Conservation (phyloP, 257 asterid species). For the Fraxinus excelsior region DNA sequence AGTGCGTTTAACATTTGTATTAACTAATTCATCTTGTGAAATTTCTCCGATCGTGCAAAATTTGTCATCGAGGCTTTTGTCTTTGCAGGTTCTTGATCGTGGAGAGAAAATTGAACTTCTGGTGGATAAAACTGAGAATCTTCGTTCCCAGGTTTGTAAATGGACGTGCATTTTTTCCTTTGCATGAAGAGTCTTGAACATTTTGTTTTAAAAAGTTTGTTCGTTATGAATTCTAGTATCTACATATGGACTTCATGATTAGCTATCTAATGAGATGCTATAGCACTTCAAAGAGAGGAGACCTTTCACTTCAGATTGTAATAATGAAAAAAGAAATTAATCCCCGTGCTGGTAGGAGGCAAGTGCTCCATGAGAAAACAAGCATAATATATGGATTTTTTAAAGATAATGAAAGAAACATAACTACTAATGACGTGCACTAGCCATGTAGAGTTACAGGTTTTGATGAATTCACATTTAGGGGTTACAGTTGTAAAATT, state of each 20-base stretch:
- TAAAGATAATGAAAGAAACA: slow-evolving; percentile 7
- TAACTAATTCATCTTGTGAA: not conserved
- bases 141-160: slow-evolving; percentile 74
- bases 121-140: slow-evolving; percentile 91
- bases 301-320: slow-evolving; percentile 4
- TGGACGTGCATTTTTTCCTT: not conserved
- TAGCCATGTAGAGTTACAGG: not conserved
- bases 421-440: not conserved
- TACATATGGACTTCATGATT: slow-evolving; percentile 2
- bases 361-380: slow-evolving; percentile 2
- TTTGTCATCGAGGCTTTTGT: slow-evolving; percentile 13
- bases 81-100: slow-evolving; percentile 85
- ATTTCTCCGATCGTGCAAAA: not conserved
- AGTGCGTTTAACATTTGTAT: not conserved
- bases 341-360: slow-evolving; percentile 19
- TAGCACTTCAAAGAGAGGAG: slow-evolving; percentile 10
- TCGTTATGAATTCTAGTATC: not conserved
- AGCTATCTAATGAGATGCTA: not conserved
- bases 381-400: not conserved
- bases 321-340: not conserved
- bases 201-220: not conserved
- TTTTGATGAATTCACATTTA: not conserved
- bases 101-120: slow-evolving; percentile 92
- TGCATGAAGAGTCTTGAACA: not conserved
- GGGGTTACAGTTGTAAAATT: too few species aligned